Evolutionary conservation across 768 basidiomycete genomes (phyloP).

Genomic region (Kwoniella botswanensis): DNA sequence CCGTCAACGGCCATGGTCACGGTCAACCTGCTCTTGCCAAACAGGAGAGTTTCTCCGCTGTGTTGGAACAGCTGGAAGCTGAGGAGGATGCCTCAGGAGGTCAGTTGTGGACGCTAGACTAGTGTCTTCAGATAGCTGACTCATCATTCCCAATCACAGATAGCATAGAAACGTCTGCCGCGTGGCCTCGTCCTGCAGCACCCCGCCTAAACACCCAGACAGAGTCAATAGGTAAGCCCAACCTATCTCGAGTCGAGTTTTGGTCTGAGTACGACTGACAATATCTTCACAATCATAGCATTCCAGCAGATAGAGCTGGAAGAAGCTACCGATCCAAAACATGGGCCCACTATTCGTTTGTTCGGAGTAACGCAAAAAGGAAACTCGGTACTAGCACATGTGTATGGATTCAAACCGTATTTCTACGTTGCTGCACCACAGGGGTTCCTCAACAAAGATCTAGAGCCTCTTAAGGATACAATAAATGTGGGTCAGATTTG

Average conservation of each 20-base stretch:
- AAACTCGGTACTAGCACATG: constrained; percentile 82
- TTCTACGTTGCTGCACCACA: constrained; percentile 88
- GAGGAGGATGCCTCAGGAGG: constrained; percentile 50
- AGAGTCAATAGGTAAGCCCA: constrained; percentile 70
- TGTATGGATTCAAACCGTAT: constrained; percentile 85
- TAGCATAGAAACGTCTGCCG: constrained; percentile 50
- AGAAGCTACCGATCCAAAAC: constrained; percentile 65
- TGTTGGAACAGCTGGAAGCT: constrained; percentile 52
- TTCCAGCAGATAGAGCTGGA: constrained; percentile 98
- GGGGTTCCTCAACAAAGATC: constrained; percentile 74
- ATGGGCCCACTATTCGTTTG: constrained; percentile 67
- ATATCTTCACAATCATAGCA: constrained; percentile 61
- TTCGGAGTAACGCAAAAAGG: constrained; percentile 91
- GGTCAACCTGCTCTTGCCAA: constrained; percentile 21
- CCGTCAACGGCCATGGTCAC: constrained; percentile 22
- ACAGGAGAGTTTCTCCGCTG: constrained; percentile 50
- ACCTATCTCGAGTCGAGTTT: not conserved
- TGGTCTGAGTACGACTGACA: not conserved
- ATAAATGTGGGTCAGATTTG: constrained; percentile 71
- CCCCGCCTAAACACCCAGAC: constrained; percentile 65
- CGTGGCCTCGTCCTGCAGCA: constrained; percentile 59
- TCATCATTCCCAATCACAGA: constrained; percentile 14
- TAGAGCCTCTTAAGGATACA: constrained; percentile 68
- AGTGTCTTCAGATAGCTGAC: not conserved
- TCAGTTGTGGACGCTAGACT: constrained; percentile 1